A percentile compares a stretch with the other conserved stretches of the same genome.
These are phyloP conservation scores for Colletotrichum cuscutae DNA, from an alignment of 2,329 filamentous ascomycete species.

Conservation along the genomic window DNA sequence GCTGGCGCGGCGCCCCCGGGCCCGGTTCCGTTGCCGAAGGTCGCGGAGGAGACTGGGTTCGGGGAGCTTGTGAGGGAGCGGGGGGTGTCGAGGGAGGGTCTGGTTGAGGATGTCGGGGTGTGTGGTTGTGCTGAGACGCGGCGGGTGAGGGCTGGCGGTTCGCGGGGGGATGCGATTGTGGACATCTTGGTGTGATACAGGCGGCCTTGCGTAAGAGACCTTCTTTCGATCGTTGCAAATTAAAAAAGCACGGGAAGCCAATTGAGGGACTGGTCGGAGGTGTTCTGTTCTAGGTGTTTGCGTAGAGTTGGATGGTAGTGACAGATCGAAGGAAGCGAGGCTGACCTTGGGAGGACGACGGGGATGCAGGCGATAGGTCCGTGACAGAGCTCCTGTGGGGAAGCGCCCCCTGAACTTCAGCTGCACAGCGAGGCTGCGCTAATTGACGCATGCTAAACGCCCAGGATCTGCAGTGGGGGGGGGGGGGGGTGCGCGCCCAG, in stretches of 20 bases:
- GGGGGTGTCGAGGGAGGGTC: constrained; percentile 76
- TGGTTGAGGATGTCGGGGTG: constrained; percentile 79
- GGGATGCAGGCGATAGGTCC: constrained; percentile 23
- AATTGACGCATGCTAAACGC: constrained; percentile 19
- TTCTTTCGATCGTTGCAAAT: neutral
- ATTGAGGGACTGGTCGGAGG: neutral
- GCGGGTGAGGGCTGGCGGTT: constrained; percentile 67
- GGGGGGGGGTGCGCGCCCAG: neutral
- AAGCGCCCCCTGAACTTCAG: constrained; percentile 14
- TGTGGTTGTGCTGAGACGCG: constrained; percentile 61
- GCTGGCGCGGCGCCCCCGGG: constrained; percentile 38
- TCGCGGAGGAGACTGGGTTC: constrained; percentile 48
- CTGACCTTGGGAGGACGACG: constrained; percentile 4
- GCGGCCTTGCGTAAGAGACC: neutral
- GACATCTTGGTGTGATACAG: constrained; percentile 58
- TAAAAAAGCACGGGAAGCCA: neutral
- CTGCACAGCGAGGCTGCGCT: constrained; percentile 26
- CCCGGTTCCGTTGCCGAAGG: constrained; percentile 35
- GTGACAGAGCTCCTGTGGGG: constrained; percentile 29
- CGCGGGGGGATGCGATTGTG: constrained; percentile 72
- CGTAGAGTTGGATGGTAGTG: neutral
- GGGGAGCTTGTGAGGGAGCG: constrained; percentile 70
- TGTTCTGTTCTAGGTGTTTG: neutral
- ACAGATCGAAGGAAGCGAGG: constrained; percentile 15
- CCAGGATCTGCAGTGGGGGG: constrained; percentile 25